Evolutionary conservation across 768 basidiomycete species (phyloP), one percentile per base, ranked within the genome.

Genomic region (Russula earlei): DNA sequence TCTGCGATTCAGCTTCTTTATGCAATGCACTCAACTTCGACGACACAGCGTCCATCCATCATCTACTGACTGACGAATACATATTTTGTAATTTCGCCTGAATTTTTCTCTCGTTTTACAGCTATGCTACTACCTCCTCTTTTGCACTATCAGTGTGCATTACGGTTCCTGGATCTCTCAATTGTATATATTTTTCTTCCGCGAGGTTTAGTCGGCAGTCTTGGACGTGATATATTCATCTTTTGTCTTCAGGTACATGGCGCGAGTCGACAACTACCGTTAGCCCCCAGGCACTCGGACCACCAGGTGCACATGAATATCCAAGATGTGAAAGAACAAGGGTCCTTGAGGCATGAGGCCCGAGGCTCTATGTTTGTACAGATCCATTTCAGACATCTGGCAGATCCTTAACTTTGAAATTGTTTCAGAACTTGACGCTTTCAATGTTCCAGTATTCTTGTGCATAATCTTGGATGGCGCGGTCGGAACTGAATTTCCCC

Each of bases 401-500:
- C 29, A 36, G 20, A 29, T 42, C 14, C n/a, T 46, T 31, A 12
- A 10, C 1, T 31, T 31, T 31, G n/a, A n/a, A 8, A 5, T 52
- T 38, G 14, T 29, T 60, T 60, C 20, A 48, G n/a, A 60, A 17
- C 52, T 54, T 60, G 54, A 51, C 64, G 54, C 76, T 73, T 64
- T 88, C 85, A 38, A 87, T 74, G 67, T 85, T 88, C 85, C 85
- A 88, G 69, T 84, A 87, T 64, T 83, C 82, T 70, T 95, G 91
- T 1, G 91, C 92, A 64, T 95, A 95, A 67, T 92, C 87, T 62
- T 83, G 81, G 66, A 96, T 94, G 4, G 91, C 89, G 50, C 94
- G 79, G 68, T 98, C 95, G 33, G 88, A 90, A 69, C 91, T 92
- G 76, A 97, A 97, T 66, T 93, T 94, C 69, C 92, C 93, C 93